These are phyloP conservation scores for Aspergillus steynii DNA, from an alignment of 495 filamentous ascomycete species.

Conservation along the genomic window DNA sequence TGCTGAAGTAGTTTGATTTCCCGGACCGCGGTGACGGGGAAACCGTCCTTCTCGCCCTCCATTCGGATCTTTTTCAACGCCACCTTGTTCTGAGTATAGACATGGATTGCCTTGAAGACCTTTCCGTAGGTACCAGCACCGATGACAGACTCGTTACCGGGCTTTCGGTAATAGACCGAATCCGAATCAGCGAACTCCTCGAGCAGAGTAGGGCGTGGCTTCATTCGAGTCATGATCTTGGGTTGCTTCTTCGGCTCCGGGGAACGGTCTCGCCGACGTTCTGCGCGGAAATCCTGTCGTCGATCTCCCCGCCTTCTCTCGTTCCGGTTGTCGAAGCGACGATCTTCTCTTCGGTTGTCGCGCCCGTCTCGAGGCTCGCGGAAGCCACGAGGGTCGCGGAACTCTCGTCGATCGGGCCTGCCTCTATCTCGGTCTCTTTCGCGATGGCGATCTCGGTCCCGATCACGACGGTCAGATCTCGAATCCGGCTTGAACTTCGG, in stretches of 20 bases:
- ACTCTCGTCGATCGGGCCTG: conserved; percentile 36
- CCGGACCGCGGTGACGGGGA: conserved; percentile 93
- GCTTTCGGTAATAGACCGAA: conserved; percentile 88
- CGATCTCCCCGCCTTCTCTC: conserved; percentile 39
- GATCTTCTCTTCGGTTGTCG: conserved; percentile 47
- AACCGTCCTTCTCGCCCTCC: conserved; percentile 97
- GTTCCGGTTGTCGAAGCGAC: conserved; percentile 39
- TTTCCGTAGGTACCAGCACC: conserved; percentile 95
- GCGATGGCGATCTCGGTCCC: conserved; percentile 39
- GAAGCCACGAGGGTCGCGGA: conserved; percentile 49
- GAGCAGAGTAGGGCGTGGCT: conserved; percentile 67
- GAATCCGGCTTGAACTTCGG: conserved; percentile 46
- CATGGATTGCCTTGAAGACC: conserved; percentile 96
- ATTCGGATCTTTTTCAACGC: conserved; percentile 92
- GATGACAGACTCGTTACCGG: conserved; percentile 91
- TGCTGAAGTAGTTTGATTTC: conserved; percentile 97
- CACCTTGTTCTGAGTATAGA: conserved; percentile 86
- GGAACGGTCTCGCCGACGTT: conserved; percentile 42
- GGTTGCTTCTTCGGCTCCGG: conserved; percentile 60
- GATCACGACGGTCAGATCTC: conserved; percentile 41
- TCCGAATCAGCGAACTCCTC: conserved; percentile 73
- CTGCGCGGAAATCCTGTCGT: conserved; percentile 35
- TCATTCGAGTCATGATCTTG: conserved; percentile 68
- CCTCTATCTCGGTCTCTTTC: conserved; percentile 44
- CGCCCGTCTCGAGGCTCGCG: conserved; percentile 51